A percentile compares a stretch with the other conserved stretches of the same genome.
phyloP scores from a whole-genome alignment of 2,329 filamentous ascomycete genomes.

The Trichoderma sp. region DNA sequence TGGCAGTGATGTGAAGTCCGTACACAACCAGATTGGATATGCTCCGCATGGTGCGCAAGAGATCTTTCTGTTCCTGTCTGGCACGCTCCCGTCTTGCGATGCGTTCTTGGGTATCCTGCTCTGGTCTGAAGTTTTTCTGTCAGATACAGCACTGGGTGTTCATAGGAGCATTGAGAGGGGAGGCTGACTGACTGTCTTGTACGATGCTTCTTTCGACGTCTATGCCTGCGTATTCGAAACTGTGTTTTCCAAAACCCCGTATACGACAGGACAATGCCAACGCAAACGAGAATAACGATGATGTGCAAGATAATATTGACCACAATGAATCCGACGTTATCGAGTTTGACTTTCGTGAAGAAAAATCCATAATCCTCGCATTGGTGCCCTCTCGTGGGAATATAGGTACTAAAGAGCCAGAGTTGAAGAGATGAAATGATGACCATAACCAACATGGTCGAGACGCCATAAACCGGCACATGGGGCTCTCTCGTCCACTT shows the following conservation, averaged over 20 bases:
- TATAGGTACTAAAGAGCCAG: conserved; percentile 33
- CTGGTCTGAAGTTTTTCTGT: conserved; percentile 4
- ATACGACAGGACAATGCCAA: conserved; percentile 15
- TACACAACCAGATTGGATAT: conserved; percentile 30
- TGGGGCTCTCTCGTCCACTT: conserved; percentile 28
- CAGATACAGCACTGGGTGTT: not conserved
- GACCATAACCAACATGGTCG: conserved; percentile 29
- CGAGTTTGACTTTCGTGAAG: conserved; percentile 30
- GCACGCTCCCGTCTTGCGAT: conserved; percentile 3
- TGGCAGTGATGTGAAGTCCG: conserved; percentile 30
- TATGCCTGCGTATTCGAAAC: conserved; percentile 3
- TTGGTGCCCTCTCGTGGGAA: conserved; percentile 24
- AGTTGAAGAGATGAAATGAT: conserved; percentile 30
- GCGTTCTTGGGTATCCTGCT: conserved; percentile 12
- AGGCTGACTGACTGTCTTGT: conserved; percentile 5
- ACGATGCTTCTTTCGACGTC: conserved; percentile 25
- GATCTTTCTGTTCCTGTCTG: conserved; percentile 23
- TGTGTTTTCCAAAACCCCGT: not conserved
- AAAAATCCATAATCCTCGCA: conserved; percentile 33
- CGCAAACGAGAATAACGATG: conserved; percentile 27
- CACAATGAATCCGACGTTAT: conserved; percentile 29
- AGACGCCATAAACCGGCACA: conserved; percentile 27
- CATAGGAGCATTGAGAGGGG: not conserved
- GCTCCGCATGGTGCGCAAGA: conserved; percentile 25
- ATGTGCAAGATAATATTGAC: conserved; percentile 34